Conservation (phyloP, 83 land plant species). For the Picea engelmannii region DNA sequence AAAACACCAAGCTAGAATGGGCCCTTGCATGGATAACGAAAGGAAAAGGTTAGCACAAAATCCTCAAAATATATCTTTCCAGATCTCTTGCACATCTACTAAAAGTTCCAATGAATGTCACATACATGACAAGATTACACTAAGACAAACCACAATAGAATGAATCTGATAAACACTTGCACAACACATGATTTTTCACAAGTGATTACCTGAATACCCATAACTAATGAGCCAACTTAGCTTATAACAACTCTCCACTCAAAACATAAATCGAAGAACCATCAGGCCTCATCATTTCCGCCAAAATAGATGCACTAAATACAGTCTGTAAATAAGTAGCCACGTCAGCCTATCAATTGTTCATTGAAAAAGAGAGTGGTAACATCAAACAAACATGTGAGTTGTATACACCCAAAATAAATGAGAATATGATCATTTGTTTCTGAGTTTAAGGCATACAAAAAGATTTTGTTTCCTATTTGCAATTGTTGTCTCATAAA, state of each 20-base stretch:
- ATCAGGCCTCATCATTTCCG: too few species aligned
- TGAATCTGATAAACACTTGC: not conserved
- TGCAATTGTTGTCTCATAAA: too few species aligned
- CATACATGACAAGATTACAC: not conserved
- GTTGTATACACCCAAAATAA: too few species aligned
- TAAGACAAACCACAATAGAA: too few species aligned
- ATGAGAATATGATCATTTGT: too few species aligned
- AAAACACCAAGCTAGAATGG: conserved; percentile 92
- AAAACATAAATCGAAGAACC: conserved; percentile 83
- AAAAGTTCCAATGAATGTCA: too few species aligned
- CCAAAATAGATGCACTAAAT: conserved; percentile 77
- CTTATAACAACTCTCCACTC: conserved; percentile 70
- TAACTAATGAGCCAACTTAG: conserved; percentile 91
- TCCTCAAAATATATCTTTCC: not conserved
- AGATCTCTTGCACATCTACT: too few species aligned
- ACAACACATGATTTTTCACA: not conserved
- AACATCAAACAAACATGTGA: too few species aligned
- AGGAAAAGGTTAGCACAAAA: conserved; percentile 4
- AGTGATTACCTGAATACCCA: conserved; percentile 84
- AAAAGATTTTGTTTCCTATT: too few species aligned
- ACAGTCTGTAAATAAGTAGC: conserved; percentile 68
- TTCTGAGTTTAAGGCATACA: too few species aligned
- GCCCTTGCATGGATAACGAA: conserved; percentile 62
- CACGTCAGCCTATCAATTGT: not conserved
- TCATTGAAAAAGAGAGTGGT: too few species aligned